Conservation (phyloP, 2,329 filamentous ascomycete species). For the Allantophomopsis cytisporea region DNA sequence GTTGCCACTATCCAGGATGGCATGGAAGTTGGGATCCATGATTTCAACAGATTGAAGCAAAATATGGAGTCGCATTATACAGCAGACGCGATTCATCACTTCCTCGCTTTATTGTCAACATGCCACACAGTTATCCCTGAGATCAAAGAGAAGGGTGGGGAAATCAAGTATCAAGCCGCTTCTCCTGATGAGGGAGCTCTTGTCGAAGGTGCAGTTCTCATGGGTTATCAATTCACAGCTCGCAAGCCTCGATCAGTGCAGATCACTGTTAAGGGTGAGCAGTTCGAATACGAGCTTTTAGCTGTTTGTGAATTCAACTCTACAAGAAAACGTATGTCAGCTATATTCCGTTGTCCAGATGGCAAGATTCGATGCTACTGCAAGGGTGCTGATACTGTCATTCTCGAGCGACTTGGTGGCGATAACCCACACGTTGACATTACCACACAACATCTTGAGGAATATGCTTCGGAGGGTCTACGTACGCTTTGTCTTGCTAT, state of each 20-base stretch:
- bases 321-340: slow-evolving; percentile 92
- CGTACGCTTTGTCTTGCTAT: slow-evolving; percentile 90
- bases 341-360: slow-evolving; percentile 91
- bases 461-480: slow-evolving; percentile 92
- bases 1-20: slow-evolving; percentile 68
- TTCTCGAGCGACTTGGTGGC: slow-evolving; percentile 74
- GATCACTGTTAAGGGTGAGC: slow-evolving; percentile 59
- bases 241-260: slow-evolving; percentile 82
- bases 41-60: slow-evolving; percentile 48
- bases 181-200: slow-evolving; percentile 96
- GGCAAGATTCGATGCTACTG: slow-evolving; percentile 89
- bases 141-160: slow-evolving; percentile 57
- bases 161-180: slow-evolving; percentile 95
- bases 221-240: slow-evolving; percentile 85
- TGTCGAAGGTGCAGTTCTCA: slow-evolving; percentile 72
- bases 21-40: slow-evolving; percentile 55
- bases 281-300: slow-evolving; percentile 76
- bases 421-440: slow-evolving; percentile 78
- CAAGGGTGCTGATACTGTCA: slow-evolving; percentile 96
- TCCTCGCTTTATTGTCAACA: slow-evolving; percentile 72
- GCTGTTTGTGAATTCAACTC: slow-evolving; percentile 99
- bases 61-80: slow-evolving; percentile 45
- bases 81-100: slow-evolving; percentile 62
- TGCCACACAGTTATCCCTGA: slow-evolving; percentile 98
- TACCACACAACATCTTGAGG: slow-evolving; percentile 93